Base-by-base conservation (phyloP, 129 eudicot species). In the Tagetes erecta region DNA sequence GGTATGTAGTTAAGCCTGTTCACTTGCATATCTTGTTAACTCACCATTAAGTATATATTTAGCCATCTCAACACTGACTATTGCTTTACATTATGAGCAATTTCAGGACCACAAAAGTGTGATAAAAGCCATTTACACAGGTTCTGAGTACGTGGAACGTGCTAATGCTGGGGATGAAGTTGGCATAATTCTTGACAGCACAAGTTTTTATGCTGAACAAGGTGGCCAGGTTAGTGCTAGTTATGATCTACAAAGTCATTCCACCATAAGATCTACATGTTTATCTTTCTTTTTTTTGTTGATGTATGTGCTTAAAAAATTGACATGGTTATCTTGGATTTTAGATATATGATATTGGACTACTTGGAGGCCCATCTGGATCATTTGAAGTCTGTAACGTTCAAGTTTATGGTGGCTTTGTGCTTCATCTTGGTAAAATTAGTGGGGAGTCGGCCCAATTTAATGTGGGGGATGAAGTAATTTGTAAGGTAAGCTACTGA, bases 151-250 rank as follows among this genome's bases (percentile, higher is more conserved):
- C 64, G 72, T 88, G 83, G 96, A 95, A 76, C 80, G 56, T 88
- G 87, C 82, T 65, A 76, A 38, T 65, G 86, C 78, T 72, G 90
- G 87, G 2, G 78, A 83, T 67, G 99, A 95, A 78, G 85, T 88
- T 72, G 99, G 99, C 69, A 64, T 95, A 67, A 72, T 95, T 68
- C 85, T 95, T 53, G 90, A 91, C 74, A 86, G 86, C 72, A 95
- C 99, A 13, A 86, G 94, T 68, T 95, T 95, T 71, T 95, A 95
- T 84, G 97, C 99, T 75, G 99, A 95, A 80, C 99, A 95, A 91
- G 99, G 99, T 85, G 99, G 99, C 78, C 99, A 95, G 99, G 99
- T 95, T 80, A 74, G 84, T 80, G 78, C 78, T 74, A 50, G 12
- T n/a, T 34, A 73, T 44, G 47, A 20, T 20, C 36, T 37, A 36